Conservation (phyloP, 2,329 filamentous ascomycete genomes). For the Cladophialophora exuberans region DNA sequence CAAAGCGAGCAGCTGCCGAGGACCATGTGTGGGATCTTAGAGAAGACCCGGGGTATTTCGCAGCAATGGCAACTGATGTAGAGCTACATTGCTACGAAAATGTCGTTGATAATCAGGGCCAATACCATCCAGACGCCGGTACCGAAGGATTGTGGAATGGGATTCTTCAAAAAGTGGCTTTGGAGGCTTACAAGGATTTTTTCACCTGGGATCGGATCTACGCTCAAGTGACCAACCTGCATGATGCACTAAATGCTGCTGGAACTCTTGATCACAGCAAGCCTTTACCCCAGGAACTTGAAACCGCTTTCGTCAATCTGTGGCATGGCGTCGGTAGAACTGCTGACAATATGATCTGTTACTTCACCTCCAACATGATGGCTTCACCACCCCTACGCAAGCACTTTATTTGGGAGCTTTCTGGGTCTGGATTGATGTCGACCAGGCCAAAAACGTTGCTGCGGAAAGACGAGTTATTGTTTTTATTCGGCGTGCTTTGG, state of each 20-base stretch:
- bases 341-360: constrained; percentile 37
- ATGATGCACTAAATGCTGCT: constrained; percentile 32
- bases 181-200: constrained; percentile 41
- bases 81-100: constrained; percentile 53
- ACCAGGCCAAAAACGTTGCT: constrained; percentile 31
- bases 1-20: constrained; percentile 47
- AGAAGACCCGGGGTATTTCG: constrained; percentile 64
- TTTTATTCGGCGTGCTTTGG: too few species aligned
- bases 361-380: constrained; percentile 34
- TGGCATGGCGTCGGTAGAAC: constrained; percentile 40
- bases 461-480: too few species aligned
- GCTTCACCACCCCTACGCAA: constrained; percentile 49
- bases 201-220: constrained; percentile 46
- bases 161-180: constrained; percentile 41
- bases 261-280: neutral
- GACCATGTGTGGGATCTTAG: constrained; percentile 61
- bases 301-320: constrained; percentile 47
- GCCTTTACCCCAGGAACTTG: constrained; percentile 44
- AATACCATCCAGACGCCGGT: constrained; percentile 27
- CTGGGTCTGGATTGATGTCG: constrained; percentile 24
- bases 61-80: constrained; percentile 46
- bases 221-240: constrained; percentile 33
- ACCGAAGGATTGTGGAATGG: constrained; percentile 44
- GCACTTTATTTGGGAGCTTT: constrained; percentile 38
- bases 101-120: constrained; percentile 47